Percentiles rank a stretch among this genome's conserved stretches.
phyloP scores from a whole-genome alignment of 768 basidiomycete species.

The Dacryopinax spathularia region DNA sequence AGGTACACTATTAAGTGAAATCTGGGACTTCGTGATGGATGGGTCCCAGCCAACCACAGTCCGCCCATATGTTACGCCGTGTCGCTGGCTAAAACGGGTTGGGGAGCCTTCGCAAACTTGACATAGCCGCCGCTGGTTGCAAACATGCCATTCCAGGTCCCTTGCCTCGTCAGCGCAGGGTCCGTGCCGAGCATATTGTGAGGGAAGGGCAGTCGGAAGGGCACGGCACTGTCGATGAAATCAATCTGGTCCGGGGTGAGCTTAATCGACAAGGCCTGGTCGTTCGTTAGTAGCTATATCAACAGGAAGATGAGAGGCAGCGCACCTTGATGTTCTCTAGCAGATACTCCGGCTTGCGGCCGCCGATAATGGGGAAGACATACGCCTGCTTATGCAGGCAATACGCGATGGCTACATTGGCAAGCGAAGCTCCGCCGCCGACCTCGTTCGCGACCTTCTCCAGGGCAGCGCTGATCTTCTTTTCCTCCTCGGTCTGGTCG shows the following conservation, averaged over 20 bases:
- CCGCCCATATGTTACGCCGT: neutral
- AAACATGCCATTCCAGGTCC: neutral
- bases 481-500: neutral
- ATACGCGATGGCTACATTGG: slow-evolving; percentile 18
- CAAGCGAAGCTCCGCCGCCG: neutral
- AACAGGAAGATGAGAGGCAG: neutral
- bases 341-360: slow-evolving; percentile 14
- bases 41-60: no score
- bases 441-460: slow-evolving; percentile 2
- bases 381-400: slow-evolving; percentile 21
- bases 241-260: slow-evolving; percentile 35
- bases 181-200: slow-evolving; percentile 15
- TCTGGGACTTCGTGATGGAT: no score
- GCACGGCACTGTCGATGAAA: slow-evolving; percentile 30
- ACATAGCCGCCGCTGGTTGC: neutral
- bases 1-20: no score
- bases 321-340: slow-evolving; percentile 12
- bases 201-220: slow-evolving; percentile 38
- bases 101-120: neutral
- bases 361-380: slow-evolving; percentile 15
- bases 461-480: neutral
- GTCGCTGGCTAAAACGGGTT: neutral
- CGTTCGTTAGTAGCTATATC: neutral
- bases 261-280: slow-evolving; percentile 33
- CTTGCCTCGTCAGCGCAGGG: neutral